Evolutionary conservation across 1,139 yeast genomes (phyloP).

Genomic region (Nakaseomyces kungkrabaensis): DNA sequence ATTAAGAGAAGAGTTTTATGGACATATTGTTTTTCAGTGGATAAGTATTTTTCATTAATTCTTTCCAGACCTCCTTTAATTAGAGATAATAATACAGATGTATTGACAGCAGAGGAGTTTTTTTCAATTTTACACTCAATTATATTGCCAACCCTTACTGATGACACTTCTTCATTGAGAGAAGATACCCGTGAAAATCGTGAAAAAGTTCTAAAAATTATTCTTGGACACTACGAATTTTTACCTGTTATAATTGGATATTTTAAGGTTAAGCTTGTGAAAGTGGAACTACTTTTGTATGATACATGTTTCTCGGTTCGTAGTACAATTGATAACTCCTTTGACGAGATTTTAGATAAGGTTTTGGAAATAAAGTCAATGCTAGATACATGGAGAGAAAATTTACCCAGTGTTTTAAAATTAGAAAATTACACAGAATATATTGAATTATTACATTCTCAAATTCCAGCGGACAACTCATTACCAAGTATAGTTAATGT

Average conservation of each 20-base stretch:
- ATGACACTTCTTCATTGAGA: conserved; percentile 11
- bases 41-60: conserved; percentile 17
- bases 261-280: conserved; percentile 12
- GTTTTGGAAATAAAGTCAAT: conserved; percentile 12
- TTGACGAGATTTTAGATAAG: conserved; percentile 19
- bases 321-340: conserved; percentile 12
- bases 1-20: conserved; percentile 16
- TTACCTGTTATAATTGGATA: conserved; percentile 19
- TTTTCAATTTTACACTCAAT: conserved; percentile 10
- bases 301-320: conserved; percentile 17
- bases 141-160: conserved; percentile 7
- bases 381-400: conserved; percentile 17
- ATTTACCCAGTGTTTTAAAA: conserved; percentile 18
- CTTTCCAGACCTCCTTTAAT: conserved; percentile 19
- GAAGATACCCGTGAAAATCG: conserved; percentile 6
- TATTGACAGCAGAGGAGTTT: conserved; percentile 16
- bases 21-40: conserved; percentile 21
- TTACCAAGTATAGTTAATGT: conserved; percentile 15
- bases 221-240: conserved; percentile 13
- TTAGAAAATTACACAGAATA: conserved; percentile 19
- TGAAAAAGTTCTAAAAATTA: conserved; percentile 9
- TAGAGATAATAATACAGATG: conserved; percentile 16
- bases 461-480: conserved; percentile 13
- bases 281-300: conserved; percentile 13
- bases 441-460: conserved; percentile 15